These are phyloP conservation scores for Paecilomyces sp. DNA, from an alignment of 2,329 filamentous ascomycete genomes.

Conservation along the genomic window DNA sequence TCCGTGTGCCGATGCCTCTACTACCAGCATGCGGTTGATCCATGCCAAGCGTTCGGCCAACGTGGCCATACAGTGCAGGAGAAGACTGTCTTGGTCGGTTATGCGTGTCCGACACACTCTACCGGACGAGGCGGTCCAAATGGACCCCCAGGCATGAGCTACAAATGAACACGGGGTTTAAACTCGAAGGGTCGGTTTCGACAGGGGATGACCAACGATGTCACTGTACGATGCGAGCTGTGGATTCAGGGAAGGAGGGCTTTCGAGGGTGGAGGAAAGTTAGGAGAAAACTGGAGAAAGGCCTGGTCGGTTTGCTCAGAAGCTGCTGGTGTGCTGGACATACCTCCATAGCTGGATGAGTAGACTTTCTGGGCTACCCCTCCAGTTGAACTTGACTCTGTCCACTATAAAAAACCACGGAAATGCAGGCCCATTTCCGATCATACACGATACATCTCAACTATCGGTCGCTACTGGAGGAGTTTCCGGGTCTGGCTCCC, in stretches of 20 bases:
- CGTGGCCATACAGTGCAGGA: constrained; percentile 65
- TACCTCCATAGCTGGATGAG: background rate
- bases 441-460: background rate
- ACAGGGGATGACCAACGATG: background rate
- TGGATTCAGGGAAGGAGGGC: constrained; percentile 1
- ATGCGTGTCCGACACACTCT: constrained; percentile 59
- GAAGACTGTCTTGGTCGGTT: constrained; percentile 74
- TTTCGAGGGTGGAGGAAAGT: background rate
- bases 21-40: constrained; percentile 79
- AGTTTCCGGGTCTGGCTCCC: background rate
- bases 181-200: constrained; percentile 14
- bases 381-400: background rate
- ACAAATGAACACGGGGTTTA: constrained; percentile 19
- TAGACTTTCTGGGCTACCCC: background rate
- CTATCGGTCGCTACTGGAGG: background rate
- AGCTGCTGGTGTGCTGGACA: background rate
- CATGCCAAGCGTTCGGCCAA: constrained; percentile 68
- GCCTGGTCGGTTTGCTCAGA: background rate
- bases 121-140: constrained; percentile 5
- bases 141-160: constrained; percentile 5
- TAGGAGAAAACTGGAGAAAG: background rate
- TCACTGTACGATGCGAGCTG: background rate
- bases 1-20: constrained; percentile 82
- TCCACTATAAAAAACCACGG: background rate
- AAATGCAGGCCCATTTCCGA: background rate